Evolutionary conservation across 225 moss, liverwort and hornwort genomes (phyloP), one percentile per base, ranked within the genome.

Genomic region (Ulota crispa): DNA sequence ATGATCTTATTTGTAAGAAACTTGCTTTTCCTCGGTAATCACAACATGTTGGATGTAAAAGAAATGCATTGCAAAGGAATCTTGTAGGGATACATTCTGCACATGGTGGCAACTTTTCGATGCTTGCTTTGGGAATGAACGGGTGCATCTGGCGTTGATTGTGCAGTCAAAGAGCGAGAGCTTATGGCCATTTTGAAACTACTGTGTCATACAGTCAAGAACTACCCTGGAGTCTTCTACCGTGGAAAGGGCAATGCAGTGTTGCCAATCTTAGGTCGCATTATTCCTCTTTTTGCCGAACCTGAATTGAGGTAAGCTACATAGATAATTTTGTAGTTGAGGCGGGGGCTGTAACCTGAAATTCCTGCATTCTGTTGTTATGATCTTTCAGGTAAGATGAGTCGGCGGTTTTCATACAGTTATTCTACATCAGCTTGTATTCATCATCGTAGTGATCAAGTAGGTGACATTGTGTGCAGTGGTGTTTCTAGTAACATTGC

Each of bases 161-260:
- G 55, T 73, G 84, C 86, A 96, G 98, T 92, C 18, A 99, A 96
- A 86, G 98, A 96, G 91, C 90, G 94, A 61, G 96, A 99, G 86
- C 87, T 94, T 12, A 84, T 91, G 89, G 96, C 99, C 70, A 99
- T 93, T 86, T 86, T 92, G 84, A 99, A 99, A 84, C 92, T 99
- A 8, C 81, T 99, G 78, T 90, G 93, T 82, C 93, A 94, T 76
- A 96, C 96, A 80, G 93, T 95, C 21, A 99, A 89, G 86, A 91
- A 94, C 62, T 96, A 92, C 37, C 96, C 94, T 19, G 99, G 94
- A 14, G 99, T 99, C 14, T 93, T 94, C 68, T 93, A 89, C 85
- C 87, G 87, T 73, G 99, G 94, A 37, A 92, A 93, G 85, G 86
- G 94, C 65, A 88, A 89, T 68, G 88, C 93, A 16, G 91, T 99